phyloP scores from a whole-genome alignment of 129 eudicot species.

The Kitagawia praeruptora region DNA sequence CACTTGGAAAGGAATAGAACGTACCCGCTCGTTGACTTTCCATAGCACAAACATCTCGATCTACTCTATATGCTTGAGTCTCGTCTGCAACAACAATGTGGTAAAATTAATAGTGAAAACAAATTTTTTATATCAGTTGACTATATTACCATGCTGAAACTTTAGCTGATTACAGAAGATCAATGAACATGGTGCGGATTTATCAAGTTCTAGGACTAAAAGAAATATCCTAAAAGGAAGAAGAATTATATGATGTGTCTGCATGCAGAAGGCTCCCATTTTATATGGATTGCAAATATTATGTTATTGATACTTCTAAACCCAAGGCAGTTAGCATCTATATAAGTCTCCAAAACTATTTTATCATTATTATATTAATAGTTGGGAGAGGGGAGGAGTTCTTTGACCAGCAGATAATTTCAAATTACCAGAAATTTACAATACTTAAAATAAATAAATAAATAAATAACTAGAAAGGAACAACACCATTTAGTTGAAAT shows the following conservation, averaged over 20 bases:
- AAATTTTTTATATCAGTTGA: background rate
- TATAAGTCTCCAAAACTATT: background rate
- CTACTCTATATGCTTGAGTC: conserved; percentile 32
- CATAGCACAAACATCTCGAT: conserved; percentile 33
- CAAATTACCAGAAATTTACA: background rate
- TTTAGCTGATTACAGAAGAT: background rate
- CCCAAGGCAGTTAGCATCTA: background rate
- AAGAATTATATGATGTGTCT: background rate
- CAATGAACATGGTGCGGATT: background rate
- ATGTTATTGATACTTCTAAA: background rate
- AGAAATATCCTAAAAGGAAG: background rate
- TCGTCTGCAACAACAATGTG: conserved; percentile 42
- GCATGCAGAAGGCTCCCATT: background rate
- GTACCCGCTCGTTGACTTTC: conserved; percentile 63
- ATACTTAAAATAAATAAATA: background rate
- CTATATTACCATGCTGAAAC: background rate
- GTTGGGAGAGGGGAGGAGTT: background rate
- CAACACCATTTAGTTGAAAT: background rate
- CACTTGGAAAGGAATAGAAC: conserved; percentile 3
- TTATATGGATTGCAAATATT: background rate
- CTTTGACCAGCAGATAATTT: background rate
- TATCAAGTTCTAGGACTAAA: background rate
- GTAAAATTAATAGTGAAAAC: background rate
- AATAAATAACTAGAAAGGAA: background rate
- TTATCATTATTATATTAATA: background rate